phyloP scores from a whole-genome alignment of 148 eudicot species.

The Silene latifolia region DNA sequence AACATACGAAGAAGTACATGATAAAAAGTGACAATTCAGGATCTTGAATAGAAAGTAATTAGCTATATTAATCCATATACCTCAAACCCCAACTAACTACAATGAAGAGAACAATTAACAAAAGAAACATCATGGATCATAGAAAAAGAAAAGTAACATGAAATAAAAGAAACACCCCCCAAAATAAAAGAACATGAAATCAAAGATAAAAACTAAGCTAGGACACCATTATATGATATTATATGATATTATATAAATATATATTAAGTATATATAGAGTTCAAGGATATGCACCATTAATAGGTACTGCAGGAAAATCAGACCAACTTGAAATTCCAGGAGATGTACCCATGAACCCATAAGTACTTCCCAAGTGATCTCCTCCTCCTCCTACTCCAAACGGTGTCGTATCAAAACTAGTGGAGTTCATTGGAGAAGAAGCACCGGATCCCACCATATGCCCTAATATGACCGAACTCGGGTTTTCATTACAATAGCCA shows the following conservation, averaged over 20 bases:
- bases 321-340: slow-evolving; percentile 38
- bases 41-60: slow-evolving; percentile 19
- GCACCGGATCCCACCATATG: slow-evolving; percentile 30
- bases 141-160: neutral
- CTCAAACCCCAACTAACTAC: slow-evolving; percentile 41
- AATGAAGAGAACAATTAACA: slow-evolving; percentile 16
- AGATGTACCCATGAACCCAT: slow-evolving; percentile 22
- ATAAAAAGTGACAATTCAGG: slow-evolving; percentile 1
- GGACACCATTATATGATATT: slow-evolving; percentile 10
- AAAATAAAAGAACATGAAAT: neutral
- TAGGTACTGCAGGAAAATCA: slow-evolving; percentile 46
- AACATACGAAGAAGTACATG: neutral
- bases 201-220: slow-evolving; percentile 10
- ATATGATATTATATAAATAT: slow-evolving; percentile 1
- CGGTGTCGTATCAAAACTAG: slow-evolving; percentile 43
- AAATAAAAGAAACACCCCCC: slow-evolving; percentile 24
- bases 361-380: slow-evolving; percentile 18
- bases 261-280: slow-evolving; percentile 1
- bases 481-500: slow-evolving; percentile 30
- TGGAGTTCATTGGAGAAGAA: slow-evolving; percentile 22
- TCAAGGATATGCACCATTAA: slow-evolving; percentile 63
- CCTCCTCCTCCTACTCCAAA: slow-evolving; percentile 18
- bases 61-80: slow-evolving; percentile 34
- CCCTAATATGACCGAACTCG: slow-evolving; percentile 26
- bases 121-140: neutral